Conservation (phyloP, 2,329 filamentous ascomycete species). For the Aspergillus ibericus region DNA sequence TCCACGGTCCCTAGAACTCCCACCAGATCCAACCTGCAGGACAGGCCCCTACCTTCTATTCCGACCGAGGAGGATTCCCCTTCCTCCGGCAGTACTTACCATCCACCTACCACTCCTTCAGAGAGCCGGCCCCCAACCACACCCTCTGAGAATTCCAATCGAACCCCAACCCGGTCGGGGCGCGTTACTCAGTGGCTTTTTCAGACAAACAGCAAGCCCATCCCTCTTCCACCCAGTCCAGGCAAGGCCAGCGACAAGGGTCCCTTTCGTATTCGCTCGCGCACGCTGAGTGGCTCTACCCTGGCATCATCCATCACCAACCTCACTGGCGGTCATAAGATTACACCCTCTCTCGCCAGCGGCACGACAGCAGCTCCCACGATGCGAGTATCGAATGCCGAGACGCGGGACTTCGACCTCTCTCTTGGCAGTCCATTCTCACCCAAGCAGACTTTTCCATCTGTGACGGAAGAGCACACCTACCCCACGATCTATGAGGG, state of each 20-base stretch:
- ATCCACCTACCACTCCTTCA: conserved; percentile 11
- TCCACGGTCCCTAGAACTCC: conserved; percentile 22
- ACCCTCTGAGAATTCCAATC: conserved; percentile 9
- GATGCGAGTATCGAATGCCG: conserved; percentile 16
- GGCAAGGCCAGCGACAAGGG: conserved; percentile 20
- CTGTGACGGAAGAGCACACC: conserved; percentile 15
- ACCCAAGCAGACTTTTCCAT: conserved; percentile 2
- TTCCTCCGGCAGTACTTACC: not conserved
- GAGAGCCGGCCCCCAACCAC: conserved; percentile 11
- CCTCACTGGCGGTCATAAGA: conserved; percentile 18
- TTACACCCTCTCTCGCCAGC: conserved; percentile 34
- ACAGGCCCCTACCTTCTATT: conserved; percentile 24
- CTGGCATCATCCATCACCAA: conserved; percentile 30
- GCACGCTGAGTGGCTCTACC: conserved; percentile 39
- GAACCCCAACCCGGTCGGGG: conserved; percentile 24
- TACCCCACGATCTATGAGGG: conserved; percentile 18
- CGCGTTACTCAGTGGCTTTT: conserved; percentile 35
- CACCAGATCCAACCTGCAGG: conserved; percentile 23
- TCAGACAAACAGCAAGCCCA: conserved; percentile 15
- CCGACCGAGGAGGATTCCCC: conserved; percentile 16
- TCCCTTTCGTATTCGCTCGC: conserved; percentile 30
- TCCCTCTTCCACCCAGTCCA: conserved; percentile 10
- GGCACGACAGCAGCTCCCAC: conserved; percentile 18
- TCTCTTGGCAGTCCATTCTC: conserved; percentile 5
- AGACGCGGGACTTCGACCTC: conserved; percentile 7